Evolutionary conservation across 2,329 filamentous ascomycete genomes (phyloP).

Genomic region (Pestalotiopsis sp.): DNA sequence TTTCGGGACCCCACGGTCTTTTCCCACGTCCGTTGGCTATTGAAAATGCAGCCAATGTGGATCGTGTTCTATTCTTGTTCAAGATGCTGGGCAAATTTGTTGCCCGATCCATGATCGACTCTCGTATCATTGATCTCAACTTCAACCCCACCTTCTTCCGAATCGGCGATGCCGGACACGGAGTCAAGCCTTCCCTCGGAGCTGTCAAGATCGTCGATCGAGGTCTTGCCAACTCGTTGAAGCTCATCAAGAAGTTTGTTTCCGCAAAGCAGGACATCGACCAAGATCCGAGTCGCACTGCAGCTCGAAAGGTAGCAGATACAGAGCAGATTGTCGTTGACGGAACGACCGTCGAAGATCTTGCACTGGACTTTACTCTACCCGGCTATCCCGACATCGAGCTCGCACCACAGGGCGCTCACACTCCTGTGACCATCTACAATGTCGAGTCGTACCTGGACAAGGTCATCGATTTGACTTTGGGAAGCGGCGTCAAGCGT

Average conservation of each 20-base stretch:
- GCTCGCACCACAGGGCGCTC: conserved; percentile 72
- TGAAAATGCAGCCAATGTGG: conserved; percentile 80
- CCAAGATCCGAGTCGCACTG: conserved; percentile 65
- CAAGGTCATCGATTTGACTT: conserved; percentile 86
- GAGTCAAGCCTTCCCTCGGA: conserved; percentile 80
- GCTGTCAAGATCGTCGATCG: conserved; percentile 89
- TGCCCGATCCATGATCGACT: conserved; percentile 96
- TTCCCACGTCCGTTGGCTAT: conserved; percentile 91
- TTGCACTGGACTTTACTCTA: conserved; percentile 91
- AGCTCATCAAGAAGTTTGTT: conserved; percentile 84
- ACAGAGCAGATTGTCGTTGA: conserved; percentile 74
- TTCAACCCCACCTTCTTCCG: conserved; percentile 99
- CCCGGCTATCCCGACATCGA: conserved; percentile 90
- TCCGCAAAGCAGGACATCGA: conserved; percentile 82
- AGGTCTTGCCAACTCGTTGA: conserved; percentile 81
- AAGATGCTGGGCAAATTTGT: conserved; percentile 96
- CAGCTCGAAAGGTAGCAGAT: conserved; percentile 71
- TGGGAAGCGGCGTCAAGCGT: conserved; percentile 83
- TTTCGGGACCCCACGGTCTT: conserved; percentile 80
- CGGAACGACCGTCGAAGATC: conserved; percentile 78
- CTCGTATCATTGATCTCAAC: conserved; percentile 94
- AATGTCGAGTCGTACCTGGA: conserved; percentile 92
- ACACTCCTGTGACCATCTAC: conserved; percentile 79
- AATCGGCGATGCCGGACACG: conserved; percentile 71
- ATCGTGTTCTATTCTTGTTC: conserved; percentile 85